phyloP scores from a whole-genome alignment of 768 basidiomycete genomes.

The Phaeolepiota aurea region DNA sequence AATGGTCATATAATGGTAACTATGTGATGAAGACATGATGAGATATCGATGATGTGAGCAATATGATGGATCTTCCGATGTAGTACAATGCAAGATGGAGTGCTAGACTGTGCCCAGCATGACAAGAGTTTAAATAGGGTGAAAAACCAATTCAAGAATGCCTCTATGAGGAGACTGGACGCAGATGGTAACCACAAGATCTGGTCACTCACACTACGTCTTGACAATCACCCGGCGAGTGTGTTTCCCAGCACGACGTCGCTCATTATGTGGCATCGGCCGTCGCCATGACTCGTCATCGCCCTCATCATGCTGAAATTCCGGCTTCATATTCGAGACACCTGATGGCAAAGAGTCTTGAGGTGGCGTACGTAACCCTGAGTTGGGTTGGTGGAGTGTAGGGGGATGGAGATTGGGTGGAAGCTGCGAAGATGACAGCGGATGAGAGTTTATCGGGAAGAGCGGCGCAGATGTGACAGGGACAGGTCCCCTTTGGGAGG shows the following conservation, averaged over 20 bases:
- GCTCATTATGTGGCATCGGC: constrained; percentile 67
- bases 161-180: not conserved
- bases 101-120: not conserved
- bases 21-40: not conserved
- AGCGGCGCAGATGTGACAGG: constrained; percentile 24
- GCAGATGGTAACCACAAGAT: not conserved
- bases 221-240: constrained; percentile 65
- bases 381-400: constrained; percentile 21
- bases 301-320: constrained; percentile 38
- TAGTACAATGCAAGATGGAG: not conserved
- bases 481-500: constrained; percentile 20
- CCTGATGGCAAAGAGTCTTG: constrained; percentile 30
- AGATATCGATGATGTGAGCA: not conserved
- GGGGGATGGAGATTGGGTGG: constrained; percentile 28
- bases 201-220: constrained; percentile 18
- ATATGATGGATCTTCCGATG: no score
- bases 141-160: not conserved
- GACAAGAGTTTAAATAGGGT: not conserved
- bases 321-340: constrained; percentile 22
- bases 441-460: constrained; percentile 22
- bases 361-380: constrained; percentile 37
- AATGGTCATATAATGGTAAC: no score
- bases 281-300: constrained; percentile 69
- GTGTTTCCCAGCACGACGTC: constrained; percentile 74
- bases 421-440: constrained; percentile 15